These are phyloP conservation scores for Funneliformis mosseae DNA, from an alignment of 192 early-diverging fungal genomes.

Conservation along the genomic window DNA sequence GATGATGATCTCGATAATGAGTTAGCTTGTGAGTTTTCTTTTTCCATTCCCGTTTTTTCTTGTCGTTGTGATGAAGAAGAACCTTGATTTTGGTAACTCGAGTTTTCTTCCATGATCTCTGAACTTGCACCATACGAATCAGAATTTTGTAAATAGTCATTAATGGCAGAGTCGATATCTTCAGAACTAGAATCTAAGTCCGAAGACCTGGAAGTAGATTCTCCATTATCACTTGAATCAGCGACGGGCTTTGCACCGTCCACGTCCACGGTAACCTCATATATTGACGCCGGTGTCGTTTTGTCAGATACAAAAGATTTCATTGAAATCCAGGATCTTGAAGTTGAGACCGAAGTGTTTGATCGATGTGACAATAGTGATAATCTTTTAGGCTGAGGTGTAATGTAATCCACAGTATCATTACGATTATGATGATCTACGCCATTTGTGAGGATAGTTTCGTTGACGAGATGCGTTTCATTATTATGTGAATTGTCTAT, in stretches of 20 bases:
- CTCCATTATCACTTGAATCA: neutral
- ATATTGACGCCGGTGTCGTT: constrained; percentile 15
- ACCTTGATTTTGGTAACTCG: neutral
- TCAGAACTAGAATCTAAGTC: constrained; percentile 24
- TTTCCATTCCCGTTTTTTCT: neutral
- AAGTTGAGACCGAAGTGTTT: constrained; percentile 5
- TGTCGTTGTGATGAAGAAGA: neutral
- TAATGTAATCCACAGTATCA: neutral
- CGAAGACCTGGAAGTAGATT: constrained; percentile 1
- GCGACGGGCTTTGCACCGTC: constrained; percentile 7
- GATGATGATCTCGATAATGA: neutral
- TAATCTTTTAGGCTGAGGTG: neutral
- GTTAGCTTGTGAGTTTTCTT: neutral
- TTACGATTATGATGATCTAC: neutral
- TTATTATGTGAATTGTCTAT: neutral
- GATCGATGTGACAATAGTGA: neutral
- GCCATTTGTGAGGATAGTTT: neutral
- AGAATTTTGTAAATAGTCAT: constrained; percentile 11
- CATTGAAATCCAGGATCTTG: constrained; percentile 18
- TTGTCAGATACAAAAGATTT: constrained; percentile 26
- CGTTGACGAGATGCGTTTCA: neutral
- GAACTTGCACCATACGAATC: neutral
- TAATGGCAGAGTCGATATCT: neutral
- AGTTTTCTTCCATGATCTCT: neutral
- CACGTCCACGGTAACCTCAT: neutral